These are phyloP conservation scores for Ramalina intermedia DNA, from an alignment of 495 filamentous ascomycete genomes.

Conservation along the genomic window DNA sequence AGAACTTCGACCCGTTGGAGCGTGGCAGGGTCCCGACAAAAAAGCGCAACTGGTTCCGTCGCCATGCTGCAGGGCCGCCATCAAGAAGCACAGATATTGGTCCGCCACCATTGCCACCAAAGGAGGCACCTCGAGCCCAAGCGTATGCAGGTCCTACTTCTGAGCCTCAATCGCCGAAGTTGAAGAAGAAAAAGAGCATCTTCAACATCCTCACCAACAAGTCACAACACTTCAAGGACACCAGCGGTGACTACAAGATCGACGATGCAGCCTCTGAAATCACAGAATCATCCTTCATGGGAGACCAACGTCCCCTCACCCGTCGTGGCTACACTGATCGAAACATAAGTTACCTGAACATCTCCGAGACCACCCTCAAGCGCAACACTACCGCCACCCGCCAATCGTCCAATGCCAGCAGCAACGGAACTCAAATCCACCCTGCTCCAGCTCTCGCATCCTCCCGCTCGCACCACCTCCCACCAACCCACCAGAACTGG, in stretches of 20 bases:
- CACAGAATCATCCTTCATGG: background rate
- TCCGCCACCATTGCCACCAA: constrained; percentile 15
- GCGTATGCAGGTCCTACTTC: background rate
- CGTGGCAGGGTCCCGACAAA: constrained; percentile 25
- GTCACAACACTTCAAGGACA: background rate
- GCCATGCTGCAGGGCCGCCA: constrained; percentile 16
- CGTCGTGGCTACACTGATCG: constrained; percentile 1
- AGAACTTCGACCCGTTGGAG: constrained; percentile 8
- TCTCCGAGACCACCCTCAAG: background rate
- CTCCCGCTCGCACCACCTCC: constrained; percentile 31
- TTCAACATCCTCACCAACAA: constrained; percentile 18
- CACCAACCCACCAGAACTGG: constrained; percentile 60
- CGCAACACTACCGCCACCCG: background rate
- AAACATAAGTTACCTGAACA: background rate
- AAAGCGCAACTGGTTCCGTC: constrained; percentile 54
- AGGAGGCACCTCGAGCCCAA: constrained; percentile 2
- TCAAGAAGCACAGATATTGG: constrained; percentile 7
- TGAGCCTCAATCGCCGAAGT: constrained; percentile 5
- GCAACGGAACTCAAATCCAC: background rate
- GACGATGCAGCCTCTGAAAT: constrained; percentile 12
- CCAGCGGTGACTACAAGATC: constrained; percentile 13
- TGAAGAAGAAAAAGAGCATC: constrained; percentile 12
- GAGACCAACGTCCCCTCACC: background rate
- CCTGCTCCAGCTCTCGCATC: background rate
- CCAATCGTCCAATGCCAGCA: background rate